These are phyloP conservation scores for Fallopia convolvulus DNA, from an alignment of 148 eudicot genomes.

Conservation along the genomic window DNA sequence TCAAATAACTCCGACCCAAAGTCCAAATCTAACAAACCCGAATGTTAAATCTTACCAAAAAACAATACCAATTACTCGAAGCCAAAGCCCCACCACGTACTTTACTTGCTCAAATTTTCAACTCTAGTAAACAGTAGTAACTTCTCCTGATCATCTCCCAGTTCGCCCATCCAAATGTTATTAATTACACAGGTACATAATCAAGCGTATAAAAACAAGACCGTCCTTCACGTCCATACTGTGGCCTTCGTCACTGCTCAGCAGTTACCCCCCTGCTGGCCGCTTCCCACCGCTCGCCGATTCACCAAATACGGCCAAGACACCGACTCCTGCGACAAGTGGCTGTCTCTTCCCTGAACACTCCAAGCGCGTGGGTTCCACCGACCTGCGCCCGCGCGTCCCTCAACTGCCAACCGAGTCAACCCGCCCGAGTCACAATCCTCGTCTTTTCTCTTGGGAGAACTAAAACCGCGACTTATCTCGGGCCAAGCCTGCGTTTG, in stretches of 20 bases:
- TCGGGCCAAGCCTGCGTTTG: constrained; percentile 24
- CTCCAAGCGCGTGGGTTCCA: neutral
- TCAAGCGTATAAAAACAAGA: neutral
- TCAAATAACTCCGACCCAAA: too few species aligned
- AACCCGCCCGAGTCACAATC: neutral
- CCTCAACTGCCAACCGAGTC: neutral
- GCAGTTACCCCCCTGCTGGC: neutral
- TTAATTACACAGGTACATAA: neutral
- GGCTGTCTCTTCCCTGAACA: neutral
- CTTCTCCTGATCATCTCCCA: neutral
- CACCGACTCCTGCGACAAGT: neutral
- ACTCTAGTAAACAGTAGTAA: neutral
- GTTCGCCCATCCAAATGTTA: neutral
- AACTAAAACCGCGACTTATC: constrained; percentile 26
- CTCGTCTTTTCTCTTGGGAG: constrained; percentile 17
- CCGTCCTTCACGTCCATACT: neutral
- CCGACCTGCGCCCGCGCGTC: neutral
- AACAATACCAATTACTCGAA: too few species aligned
- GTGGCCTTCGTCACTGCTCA: constrained; percentile 9
- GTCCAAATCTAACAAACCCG: too few species aligned
- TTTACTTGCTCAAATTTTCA: neutral
- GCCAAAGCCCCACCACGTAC: neutral
- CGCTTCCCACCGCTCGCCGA: constrained; percentile 4
- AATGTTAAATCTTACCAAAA: too few species aligned
- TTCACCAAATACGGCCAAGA: neutral